Evolutionary conservation across 108 stramenopile species (phyloP).

Genomic region (Heterococcus sp.): DNA sequence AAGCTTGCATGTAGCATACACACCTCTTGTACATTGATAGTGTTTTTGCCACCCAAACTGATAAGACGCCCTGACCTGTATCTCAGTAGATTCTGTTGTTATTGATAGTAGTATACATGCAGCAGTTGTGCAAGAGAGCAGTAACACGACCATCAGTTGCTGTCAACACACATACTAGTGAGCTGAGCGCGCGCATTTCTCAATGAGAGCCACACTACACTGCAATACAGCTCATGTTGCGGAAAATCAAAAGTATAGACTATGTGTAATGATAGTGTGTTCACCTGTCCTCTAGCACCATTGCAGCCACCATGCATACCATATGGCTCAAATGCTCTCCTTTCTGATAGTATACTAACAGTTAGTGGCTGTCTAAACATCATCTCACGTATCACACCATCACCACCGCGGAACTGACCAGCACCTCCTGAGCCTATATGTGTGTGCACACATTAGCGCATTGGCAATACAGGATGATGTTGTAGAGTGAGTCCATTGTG

Average conservation of each 20-base stretch:
- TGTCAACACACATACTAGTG: neutral
- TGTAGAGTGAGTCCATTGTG: no score
- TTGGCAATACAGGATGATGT: no score
- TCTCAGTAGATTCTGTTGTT: conserved; percentile 71
- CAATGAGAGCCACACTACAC: neutral
- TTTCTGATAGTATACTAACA: conserved; percentile 90
- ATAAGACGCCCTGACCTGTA: conserved; percentile 64
- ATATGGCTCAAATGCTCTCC: conserved; percentile 84
- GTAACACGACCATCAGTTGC: neutral
- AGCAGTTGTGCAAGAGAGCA: neutral
- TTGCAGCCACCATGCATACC: conserved; percentile 86
- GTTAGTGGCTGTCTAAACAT: conserved; percentile 85
- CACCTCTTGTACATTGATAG: conserved; percentile 68
- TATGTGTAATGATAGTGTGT: neutral
- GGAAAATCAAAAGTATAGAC: neutral
- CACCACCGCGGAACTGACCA: conserved; percentile 82
- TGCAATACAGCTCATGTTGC: neutral
- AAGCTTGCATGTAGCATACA: no score
- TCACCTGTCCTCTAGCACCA: conserved; percentile 68
- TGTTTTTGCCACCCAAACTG: conserved; percentile 88
- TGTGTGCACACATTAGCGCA: neutral
- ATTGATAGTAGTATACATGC: neutral
- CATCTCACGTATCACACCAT: conserved; percentile 88
- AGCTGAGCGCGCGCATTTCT: neutral
- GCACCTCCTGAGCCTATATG: conserved; percentile 64